These are phyloP conservation scores for Epichloe brachyelytri DNA, from an alignment of 2,329 filamentous ascomycete genomes.

Conservation along the genomic window DNA sequence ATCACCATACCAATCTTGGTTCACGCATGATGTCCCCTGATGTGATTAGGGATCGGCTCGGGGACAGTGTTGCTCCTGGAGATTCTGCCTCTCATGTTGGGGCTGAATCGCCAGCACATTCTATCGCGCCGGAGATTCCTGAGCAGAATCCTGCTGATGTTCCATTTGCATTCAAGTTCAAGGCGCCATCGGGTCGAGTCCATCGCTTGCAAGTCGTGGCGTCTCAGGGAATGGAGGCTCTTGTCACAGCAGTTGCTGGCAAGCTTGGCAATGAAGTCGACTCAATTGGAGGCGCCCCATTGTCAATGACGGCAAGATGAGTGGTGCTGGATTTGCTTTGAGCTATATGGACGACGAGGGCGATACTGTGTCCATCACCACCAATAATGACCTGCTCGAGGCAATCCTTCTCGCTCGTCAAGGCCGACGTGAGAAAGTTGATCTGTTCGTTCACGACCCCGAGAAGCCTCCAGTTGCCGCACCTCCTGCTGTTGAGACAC, in stretches of 20 bases:
- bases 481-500: slow-evolving; percentile 35
- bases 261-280: slow-evolving; percentile 82
- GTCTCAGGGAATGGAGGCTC: slow-evolving; percentile 64
- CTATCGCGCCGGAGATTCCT: slow-evolving; percentile 36
- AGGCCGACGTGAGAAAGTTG: slow-evolving; percentile 76
- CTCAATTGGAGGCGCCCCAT: slow-evolving; percentile 64
- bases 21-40: slow-evolving; percentile 74
- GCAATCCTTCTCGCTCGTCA: slow-evolving; percentile 75
- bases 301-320: slow-evolving; percentile 68
- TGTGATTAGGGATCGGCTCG: slow-evolving; percentile 53
- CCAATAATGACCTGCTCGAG: slow-evolving; percentile 83
- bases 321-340: slow-evolving; percentile 70
- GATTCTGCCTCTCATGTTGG: slow-evolving; percentile 93
- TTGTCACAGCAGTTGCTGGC: slow-evolving; percentile 62
- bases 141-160: slow-evolving; percentile 53
- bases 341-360: slow-evolving; percentile 97
- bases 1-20: slow-evolving; percentile 49
- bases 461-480: slow-evolving; percentile 69
- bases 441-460: slow-evolving; percentile 91
- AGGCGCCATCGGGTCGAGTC: slow-evolving; percentile 86
- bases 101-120: slow-evolving; percentile 61
- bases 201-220: slow-evolving; percentile 81
- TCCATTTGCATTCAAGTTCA: slow-evolving; percentile 98
- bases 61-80: slow-evolving; percentile 77
- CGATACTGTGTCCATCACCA: slow-evolving; percentile 92